Percentiles rank a stretch among this genome's conserved stretches.
These are phyloP conservation scores for Bremia lactucae DNA, from an alignment of 352 stramenopile species.

Conservation along the genomic window DNA sequence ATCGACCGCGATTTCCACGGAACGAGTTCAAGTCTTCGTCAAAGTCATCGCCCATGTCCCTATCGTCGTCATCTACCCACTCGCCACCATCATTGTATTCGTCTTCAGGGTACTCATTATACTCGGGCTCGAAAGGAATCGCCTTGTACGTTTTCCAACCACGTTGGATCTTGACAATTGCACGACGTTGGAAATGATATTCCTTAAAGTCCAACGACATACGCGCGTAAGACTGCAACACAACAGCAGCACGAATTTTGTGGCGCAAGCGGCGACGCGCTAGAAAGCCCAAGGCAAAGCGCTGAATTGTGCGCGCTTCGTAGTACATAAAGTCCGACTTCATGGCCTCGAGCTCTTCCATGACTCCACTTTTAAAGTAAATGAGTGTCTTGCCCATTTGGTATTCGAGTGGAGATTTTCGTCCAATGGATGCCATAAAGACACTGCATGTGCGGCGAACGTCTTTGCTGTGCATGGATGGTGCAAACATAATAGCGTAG, in stretches of 20 bases:
- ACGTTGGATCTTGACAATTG: constrained; percentile 65
- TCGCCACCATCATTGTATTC: constrained; percentile 29
- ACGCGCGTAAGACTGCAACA: constrained; percentile 71
- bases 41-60: constrained; percentile 44
- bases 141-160: constrained; percentile 46
- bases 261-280: constrained; percentile 56
- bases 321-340: constrained; percentile 88
- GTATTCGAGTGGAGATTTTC: constrained; percentile 77
- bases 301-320: constrained; percentile 80
- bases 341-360: constrained; percentile 91
- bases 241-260: constrained; percentile 56
- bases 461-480: constrained; percentile 76
- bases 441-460: constrained; percentile 61
- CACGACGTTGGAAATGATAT: constrained; percentile 54
- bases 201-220: constrained; percentile 71
- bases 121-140: constrained; percentile 22
- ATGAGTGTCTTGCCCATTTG: constrained; percentile 91
- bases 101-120: constrained; percentile 10
- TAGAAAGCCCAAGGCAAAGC: constrained; percentile 70
- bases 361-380: constrained; percentile 93
- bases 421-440: constrained; percentile 77
- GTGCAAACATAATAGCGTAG: constrained; percentile 85
- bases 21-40: constrained; percentile 27
- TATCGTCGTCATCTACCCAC: constrained; percentile 43
- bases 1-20: constrained; percentile 27